Base-by-base conservation (phyloP, 148 eudicot genomes). In the Fagopyrum esculentum region DNA sequence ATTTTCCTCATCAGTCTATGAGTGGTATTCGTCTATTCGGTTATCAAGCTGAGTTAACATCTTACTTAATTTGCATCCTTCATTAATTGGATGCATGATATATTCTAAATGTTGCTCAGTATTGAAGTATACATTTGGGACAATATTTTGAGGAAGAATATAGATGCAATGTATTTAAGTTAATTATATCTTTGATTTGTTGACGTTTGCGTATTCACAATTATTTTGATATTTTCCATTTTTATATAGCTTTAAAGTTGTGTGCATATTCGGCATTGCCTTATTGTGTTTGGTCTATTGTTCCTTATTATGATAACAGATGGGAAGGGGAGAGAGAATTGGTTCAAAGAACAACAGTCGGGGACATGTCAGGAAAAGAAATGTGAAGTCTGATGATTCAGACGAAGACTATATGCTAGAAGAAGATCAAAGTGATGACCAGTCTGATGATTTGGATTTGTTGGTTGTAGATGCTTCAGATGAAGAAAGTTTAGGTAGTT, bases 401-500 rank as follows among this genome's bases (percentile, higher is more conserved):
- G 99, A 95, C 82, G 99, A 95, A 80, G 99, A 95, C 79, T 95
- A 92, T 48, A 83, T 75, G 54, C 85, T 91, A 22, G 91, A 83
- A 78, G 90, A 75, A 72, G 98, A 89, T 72, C 93, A 87, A 77
- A 80, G 79, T 71, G 86, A 81, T 73, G 82, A 83, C 43, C 90
- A 86, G 71, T 92, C 97, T 50, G 98, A 92, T 72, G 97, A 92
- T 57, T 73, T 81, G 78, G 87, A 80, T 59, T 88, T 91, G 35
- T 85, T 91, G 69, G 88, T 79, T 76, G 93, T 82, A 76, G 93
- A 94, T 81, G 91, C 81, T 74, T 88, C 87, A 51, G 97, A 86
- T 74, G 87, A 82, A 79, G 98, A 86, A 64, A 87, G 84, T 79
- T 80, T 85, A 66, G 71, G 70, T 45, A 78, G 75, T 68, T 83